Evolutionary conservation across 495 filamentous ascomycete genomes (phyloP).

Genomic region (Aspergillus heteromorphus): DNA sequence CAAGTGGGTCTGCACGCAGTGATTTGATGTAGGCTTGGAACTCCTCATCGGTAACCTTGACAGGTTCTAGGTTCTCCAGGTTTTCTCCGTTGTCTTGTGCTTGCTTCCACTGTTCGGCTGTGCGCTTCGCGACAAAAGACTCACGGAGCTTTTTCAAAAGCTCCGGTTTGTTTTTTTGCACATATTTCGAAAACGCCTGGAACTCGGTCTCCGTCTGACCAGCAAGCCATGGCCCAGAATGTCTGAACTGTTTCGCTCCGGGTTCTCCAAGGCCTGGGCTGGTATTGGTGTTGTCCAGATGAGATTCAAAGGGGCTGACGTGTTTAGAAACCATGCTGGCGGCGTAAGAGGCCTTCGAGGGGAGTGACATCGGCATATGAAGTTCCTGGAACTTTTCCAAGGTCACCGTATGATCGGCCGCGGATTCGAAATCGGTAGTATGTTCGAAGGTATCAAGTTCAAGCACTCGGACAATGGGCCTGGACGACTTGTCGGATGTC

Average conservation of each 20-base stretch:
- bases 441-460: constrained; percentile 84
- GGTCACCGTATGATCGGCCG: constrained; percentile 74
- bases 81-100: constrained; percentile 46
- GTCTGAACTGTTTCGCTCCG: constrained; percentile 35
- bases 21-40: constrained; percentile 55
- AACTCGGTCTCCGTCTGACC: constrained; percentile 72
- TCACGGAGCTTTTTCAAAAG: constrained; percentile 58
- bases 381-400: constrained; percentile 85
- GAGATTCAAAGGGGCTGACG: constrained; percentile 47
- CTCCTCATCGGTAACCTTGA: constrained; percentile 55
- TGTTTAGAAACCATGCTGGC: constrained; percentile 31
- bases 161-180: constrained; percentile 54
- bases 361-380: constrained; percentile 57
- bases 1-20: constrained; percentile 49
- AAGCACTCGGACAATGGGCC: constrained; percentile 63
- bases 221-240: constrained; percentile 72
- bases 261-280: constrained; percentile 25
- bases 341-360: constrained; percentile 25
- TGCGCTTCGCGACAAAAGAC: constrained; percentile 36
- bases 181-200: constrained; percentile 54
- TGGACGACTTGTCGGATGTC: constrained; percentile 60
- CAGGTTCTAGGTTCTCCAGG: constrained; percentile 21
- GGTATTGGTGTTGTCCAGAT: constrained; percentile 43
- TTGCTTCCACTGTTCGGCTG: constrained; percentile 31
- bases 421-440: constrained; percentile 83